Evolutionary conservation across 768 basidiomycete genomes (phyloP).

Genomic region (Austroboletus eburneus): DNA sequence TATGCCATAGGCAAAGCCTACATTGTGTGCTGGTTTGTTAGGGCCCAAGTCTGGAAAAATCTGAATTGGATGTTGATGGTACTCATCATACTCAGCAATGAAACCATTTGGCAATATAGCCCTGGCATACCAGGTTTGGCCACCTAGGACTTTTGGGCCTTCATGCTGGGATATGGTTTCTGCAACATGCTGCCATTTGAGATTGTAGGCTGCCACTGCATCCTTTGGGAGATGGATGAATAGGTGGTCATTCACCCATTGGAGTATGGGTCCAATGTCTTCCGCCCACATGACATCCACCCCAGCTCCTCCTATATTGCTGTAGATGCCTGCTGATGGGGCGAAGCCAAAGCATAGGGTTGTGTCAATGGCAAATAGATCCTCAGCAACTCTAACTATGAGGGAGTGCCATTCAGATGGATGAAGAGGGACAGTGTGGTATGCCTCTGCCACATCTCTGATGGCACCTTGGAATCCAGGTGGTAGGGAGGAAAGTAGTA

Average conservation of each 20-base stretch:
- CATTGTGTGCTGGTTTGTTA: neutral
- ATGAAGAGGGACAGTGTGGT: no score
- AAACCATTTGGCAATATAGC: accelerated
- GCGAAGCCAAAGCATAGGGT: no score
- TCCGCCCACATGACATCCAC: conserved; percentile 2
- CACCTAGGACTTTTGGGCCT: neutral
- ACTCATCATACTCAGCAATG: neutral
- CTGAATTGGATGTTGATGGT: neutral
- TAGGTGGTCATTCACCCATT: conserved; percentile 32
- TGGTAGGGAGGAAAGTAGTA: no score
- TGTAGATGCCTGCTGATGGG: conserved; percentile 22
- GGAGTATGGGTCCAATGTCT: conserved; percentile 14
- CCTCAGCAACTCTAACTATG: no score
- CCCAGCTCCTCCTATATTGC: conserved; percentile 21
- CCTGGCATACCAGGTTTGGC: neutral
- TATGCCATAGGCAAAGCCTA: conserved; percentile 13
- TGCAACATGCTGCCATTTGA: accelerated
- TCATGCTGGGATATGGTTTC: accelerated
- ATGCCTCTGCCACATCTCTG: no score
- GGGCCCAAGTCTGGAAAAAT: neutral
- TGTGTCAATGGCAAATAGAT: no score
- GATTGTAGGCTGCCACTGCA: accelerated
- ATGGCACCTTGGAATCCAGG: no score
- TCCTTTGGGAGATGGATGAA: conserved; percentile 10
- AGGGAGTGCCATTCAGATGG: no score